Conservation (phyloP, 1,139 yeast species). For the Arxiozyma slooffiae region DNA sequence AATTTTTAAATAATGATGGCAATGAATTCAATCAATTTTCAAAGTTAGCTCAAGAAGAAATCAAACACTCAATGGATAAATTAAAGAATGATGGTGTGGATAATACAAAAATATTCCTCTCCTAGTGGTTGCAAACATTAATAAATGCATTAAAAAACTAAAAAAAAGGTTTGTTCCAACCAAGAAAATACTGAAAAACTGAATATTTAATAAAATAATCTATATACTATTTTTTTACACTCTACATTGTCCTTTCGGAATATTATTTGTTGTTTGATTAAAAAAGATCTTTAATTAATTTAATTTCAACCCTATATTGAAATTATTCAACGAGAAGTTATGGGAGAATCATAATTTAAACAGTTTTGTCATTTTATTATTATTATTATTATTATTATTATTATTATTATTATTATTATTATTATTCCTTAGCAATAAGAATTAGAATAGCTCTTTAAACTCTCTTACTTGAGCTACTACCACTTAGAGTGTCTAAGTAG, state of each 20-base stretch:
- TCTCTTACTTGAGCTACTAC: background rate
- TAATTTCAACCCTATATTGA: background rate
- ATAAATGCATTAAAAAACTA: too few species aligned
- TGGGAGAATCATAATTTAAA: too few species aligned
- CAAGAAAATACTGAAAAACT: slow-evolving; percentile 14
- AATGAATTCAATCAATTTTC: slow-evolving; percentile 19
- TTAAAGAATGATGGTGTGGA: slow-evolving; percentile 11
- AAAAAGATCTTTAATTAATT: background rate
- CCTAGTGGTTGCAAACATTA: too few species aligned
- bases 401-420: too few species aligned
- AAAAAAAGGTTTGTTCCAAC: background rate
- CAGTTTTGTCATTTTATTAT: too few species aligned
- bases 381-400: too few species aligned
- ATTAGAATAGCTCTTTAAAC: background rate
- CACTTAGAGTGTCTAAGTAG: background rate
- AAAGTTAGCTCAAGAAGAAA: slow-evolving; percentile 23
- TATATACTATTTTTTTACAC: slow-evolving; percentile 26
- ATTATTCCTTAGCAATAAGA: background rate
- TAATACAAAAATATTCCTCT: too few species aligned
- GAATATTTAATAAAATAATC: slow-evolving; percentile 23
- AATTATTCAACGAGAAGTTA: background rate
- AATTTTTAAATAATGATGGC: slow-evolving; percentile 17
- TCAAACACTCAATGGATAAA: slow-evolving; percentile 17
- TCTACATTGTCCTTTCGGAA: slow-evolving; percentile 20
- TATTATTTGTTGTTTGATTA: slow-evolving; percentile 24